These are phyloP conservation scores for Penicillium sp. DNA, from an alignment of 2,329 filamentous ascomycete genomes.

Conservation along the genomic window DNA sequence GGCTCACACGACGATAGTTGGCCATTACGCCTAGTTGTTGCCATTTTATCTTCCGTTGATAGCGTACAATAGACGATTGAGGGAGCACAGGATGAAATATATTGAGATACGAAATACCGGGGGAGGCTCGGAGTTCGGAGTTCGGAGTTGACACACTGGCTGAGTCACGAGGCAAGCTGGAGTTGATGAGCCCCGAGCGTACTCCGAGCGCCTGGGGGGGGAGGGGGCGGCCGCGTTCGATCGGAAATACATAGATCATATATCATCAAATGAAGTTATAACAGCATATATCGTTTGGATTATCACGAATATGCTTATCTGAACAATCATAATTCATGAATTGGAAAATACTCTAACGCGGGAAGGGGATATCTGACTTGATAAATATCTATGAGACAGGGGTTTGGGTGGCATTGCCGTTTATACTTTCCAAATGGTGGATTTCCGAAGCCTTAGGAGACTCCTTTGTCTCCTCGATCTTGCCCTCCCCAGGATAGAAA, in stretches of 20 bases:
- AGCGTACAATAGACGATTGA: background rate
- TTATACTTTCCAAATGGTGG: slow-evolving; percentile 19
- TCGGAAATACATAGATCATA: no score
- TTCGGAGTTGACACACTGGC: background rate
- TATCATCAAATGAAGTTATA: no score
- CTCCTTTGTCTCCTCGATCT: slow-evolving; percentile 10
- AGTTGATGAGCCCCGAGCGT: no score
- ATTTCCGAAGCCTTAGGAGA: slow-evolving; percentile 1
- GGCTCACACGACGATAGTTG: slow-evolving; percentile 29
- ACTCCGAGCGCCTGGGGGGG: no score
- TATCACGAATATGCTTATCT: no score
- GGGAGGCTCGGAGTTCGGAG: slow-evolving; percentile 11
- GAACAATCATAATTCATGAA: slow-evolving; percentile 4
- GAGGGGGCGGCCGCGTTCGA: no score
- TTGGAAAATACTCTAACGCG: background rate
- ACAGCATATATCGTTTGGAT: no score
- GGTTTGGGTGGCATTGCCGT: background rate
- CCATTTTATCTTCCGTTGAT: background rate
- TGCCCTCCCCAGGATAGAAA: slow-evolving; percentile 62
- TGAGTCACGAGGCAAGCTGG: no score
- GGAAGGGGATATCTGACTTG: background rate
- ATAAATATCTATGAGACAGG: slow-evolving; percentile 5
- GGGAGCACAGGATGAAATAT: background rate
- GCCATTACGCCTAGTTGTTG: slow-evolving; percentile 16
- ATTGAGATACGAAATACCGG: no score